A percentile compares a stretch with the other conserved stretches of the same genome.
These are phyloP conservation scores for Exophiala sp. DNA, from an alignment of 2,329 filamentous ascomycete genomes.

Conservation along the genomic window DNA sequence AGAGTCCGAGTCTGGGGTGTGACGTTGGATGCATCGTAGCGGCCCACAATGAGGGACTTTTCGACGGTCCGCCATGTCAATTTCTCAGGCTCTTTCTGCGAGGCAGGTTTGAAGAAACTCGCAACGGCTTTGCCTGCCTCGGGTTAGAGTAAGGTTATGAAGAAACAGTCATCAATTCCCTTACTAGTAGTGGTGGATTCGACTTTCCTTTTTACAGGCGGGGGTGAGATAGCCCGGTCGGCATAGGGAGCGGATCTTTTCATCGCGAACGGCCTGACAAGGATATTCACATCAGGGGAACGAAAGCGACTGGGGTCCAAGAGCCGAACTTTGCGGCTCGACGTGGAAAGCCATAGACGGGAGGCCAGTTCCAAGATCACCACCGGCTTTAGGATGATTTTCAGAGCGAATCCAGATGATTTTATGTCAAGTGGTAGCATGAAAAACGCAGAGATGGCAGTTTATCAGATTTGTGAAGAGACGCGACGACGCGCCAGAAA, in stretches of 20 bases:
- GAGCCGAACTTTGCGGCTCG: not conserved
- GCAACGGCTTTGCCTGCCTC: slow-evolving; percentile 53
- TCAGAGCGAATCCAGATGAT: not conserved
- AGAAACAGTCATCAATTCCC: slow-evolving; percentile 1
- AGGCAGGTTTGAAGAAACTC: slow-evolving; percentile 81
- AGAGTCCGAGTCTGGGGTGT: slow-evolving; percentile 8
- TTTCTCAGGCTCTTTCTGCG: slow-evolving; percentile 73
- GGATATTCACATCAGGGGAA: not conserved
- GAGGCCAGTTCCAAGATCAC: slow-evolving; percentile 10
- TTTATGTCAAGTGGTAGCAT: not conserved
- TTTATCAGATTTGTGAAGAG: not conserved
- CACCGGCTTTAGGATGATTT: not conserved
- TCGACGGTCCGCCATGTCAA: slow-evolving; percentile 63
- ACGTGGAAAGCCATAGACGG: slow-evolving; percentile 9
- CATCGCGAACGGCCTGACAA: slow-evolving; percentile 14
- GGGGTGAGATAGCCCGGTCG: slow-evolving; percentile 50
- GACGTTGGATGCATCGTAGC: slow-evolving; percentile 43
- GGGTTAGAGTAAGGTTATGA: slow-evolving; percentile 6
- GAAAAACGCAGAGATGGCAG: not conserved
- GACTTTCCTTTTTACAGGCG: slow-evolving; percentile 51
- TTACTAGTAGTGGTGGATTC: slow-evolving; percentile 51
- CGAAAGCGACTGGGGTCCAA: not conserved
- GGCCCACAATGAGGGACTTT: slow-evolving; percentile 69
- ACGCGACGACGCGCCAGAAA: not conserved
- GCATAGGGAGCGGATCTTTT: slow-evolving; percentile 37